Percentiles rank a stretch among this genome's conserved stretches.
Evolutionary conservation across 2,329 filamentous ascomycete species (phyloP).

Genomic region (Diaporthe eres): DNA sequence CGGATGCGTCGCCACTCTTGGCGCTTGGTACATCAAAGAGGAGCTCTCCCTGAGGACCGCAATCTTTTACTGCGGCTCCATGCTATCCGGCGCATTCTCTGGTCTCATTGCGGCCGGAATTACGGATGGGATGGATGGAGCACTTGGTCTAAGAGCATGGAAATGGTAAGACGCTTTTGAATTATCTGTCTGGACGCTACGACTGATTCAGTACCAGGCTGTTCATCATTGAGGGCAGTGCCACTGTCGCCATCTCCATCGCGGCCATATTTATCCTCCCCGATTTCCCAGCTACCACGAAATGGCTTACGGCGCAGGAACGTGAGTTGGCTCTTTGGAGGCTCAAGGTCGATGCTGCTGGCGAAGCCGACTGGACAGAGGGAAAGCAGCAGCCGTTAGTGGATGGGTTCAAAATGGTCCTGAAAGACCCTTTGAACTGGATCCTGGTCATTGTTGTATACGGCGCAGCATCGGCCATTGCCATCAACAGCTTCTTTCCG

Average conservation of each 20-base stretch:
- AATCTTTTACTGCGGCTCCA: conserved; percentile 64
- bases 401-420: conserved; percentile 43
- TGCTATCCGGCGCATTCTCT: conserved; percentile 77
- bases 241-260: conserved; percentile 49
- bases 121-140: conserved; percentile 65
- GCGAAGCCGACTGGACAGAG: conserved; percentile 45
- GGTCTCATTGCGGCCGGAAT: conserved; percentile 75
- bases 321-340: conserved; percentile 14
- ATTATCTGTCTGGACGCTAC: background rate
- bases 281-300: conserved; percentile 16
- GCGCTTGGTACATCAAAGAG: background rate
- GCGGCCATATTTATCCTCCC: conserved; percentile 40
- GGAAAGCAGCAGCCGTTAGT: conserved; percentile 41
- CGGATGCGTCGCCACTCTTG: conserved; percentile 41
- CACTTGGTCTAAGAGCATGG: conserved; percentile 55
- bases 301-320: conserved; percentile 19
- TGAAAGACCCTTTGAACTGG: conserved; percentile 45
- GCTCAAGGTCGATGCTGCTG: conserved; percentile 30
- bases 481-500: conserved; percentile 46
- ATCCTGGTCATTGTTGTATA: conserved; percentile 43
- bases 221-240: conserved; percentile 48
- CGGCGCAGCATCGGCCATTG: conserved; percentile 43
- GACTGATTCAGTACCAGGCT: conserved; percentile 32
- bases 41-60: background rate
- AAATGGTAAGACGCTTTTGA: conserved; percentile 46